Evolutionary conservation across 805 yeast genomes (phyloP).

Genomic region (Teunomyces cretensis): DNA sequence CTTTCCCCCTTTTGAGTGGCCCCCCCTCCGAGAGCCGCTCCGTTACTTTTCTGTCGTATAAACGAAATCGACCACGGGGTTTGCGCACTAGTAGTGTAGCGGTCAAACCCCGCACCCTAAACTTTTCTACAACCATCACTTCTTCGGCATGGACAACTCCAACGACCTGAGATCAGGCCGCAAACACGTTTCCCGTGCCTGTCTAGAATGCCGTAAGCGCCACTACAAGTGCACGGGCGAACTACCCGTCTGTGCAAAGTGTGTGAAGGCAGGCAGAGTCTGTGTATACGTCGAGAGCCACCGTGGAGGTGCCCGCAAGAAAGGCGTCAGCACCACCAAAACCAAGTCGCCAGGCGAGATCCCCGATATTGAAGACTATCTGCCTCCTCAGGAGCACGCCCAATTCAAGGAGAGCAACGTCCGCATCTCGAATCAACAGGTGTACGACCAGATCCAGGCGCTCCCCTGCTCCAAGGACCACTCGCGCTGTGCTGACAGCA

Average conservation of each 20-base stretch:
- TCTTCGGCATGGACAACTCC: neutral
- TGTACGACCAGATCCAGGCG: neutral
- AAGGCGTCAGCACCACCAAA: slow-evolving; percentile 37
- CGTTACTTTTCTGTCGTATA: neutral
- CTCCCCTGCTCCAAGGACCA: slow-evolving; percentile 7
- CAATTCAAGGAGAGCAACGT: neutral
- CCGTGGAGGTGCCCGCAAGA: slow-evolving; percentile 54
- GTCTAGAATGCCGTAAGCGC: slow-evolving; percentile 50
- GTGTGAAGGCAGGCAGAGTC: slow-evolving; percentile 30
- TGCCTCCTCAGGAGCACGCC: neutral
- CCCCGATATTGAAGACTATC: slow-evolving; percentile 20
- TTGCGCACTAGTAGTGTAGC: neutral
- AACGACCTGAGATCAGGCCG: neutral
- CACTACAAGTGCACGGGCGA: slow-evolving; percentile 53
- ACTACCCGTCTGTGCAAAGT: slow-evolving; percentile 45
- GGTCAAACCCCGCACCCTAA: neutral
- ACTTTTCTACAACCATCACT: neutral
- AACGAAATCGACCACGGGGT: neutral
- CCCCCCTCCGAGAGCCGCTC: no score
- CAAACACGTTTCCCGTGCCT: slow-evolving; percentile 30
- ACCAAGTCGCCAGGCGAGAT: slow-evolving; percentile 6
- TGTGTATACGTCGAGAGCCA: slow-evolving; percentile 53
- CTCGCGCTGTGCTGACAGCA: neutral
- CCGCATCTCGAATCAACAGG: neutral
- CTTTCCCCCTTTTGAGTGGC: no score